These are phyloP conservation scores for Capronia coronata DNA, from an alignment of 2,329 filamentous ascomycete species.

Conservation along the genomic window DNA sequence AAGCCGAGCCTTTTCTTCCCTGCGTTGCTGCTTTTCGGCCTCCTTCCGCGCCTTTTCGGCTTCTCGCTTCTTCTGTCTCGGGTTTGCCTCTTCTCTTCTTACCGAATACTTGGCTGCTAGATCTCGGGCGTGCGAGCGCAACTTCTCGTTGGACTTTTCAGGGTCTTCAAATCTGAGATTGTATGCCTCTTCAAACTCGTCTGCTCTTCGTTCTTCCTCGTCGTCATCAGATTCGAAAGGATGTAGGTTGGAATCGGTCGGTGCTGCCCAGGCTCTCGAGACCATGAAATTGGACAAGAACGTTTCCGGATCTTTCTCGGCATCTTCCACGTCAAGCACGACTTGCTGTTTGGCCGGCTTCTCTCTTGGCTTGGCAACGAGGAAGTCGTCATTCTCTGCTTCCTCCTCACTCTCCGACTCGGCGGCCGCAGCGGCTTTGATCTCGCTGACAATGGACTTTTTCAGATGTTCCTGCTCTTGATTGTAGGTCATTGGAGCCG, in stretches of 20 bases:
- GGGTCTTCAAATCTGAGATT: slow-evolving; percentile 96
- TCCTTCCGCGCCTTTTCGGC: slow-evolving; percentile 71
- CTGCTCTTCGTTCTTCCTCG: slow-evolving; percentile 66
- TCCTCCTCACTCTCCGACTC: slow-evolving; percentile 38
- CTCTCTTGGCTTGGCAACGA: slow-evolving; percentile 62
- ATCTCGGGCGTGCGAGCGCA: slow-evolving; percentile 85
- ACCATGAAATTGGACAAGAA: slow-evolving; percentile 95
- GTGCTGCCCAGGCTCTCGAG: slow-evolving; percentile 78
- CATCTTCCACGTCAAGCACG: slow-evolving; percentile 62
- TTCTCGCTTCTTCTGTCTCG: slow-evolving; percentile 71
- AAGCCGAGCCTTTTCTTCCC: slow-evolving; percentile 74
- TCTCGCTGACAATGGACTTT: slow-evolving; percentile 68
- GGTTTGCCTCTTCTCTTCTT: slow-evolving; percentile 71
- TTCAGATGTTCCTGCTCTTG: slow-evolving; percentile 85
- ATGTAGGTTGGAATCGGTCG: slow-evolving; percentile 57
- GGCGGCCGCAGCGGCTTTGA: slow-evolving; percentile 58
- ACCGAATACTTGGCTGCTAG: slow-evolving; percentile 75
- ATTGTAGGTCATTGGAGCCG: slow-evolving; percentile 62
- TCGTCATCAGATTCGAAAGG: slow-evolving; percentile 90
- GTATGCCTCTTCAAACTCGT: slow-evolving; percentile 86
- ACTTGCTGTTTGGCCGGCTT: slow-evolving; percentile 40
- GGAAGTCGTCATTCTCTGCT: slow-evolving; percentile 58
- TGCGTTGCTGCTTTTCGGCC: slow-evolving; percentile 65
- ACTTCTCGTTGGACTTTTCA: slow-evolving; percentile 74
- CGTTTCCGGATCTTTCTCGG: slow-evolving; percentile 82